Evolutionary conservation across 768 basidiomycete genomes (phyloP), one percentile per base, ranked within the genome.

Genomic region (Gyrodon lividus): DNA sequence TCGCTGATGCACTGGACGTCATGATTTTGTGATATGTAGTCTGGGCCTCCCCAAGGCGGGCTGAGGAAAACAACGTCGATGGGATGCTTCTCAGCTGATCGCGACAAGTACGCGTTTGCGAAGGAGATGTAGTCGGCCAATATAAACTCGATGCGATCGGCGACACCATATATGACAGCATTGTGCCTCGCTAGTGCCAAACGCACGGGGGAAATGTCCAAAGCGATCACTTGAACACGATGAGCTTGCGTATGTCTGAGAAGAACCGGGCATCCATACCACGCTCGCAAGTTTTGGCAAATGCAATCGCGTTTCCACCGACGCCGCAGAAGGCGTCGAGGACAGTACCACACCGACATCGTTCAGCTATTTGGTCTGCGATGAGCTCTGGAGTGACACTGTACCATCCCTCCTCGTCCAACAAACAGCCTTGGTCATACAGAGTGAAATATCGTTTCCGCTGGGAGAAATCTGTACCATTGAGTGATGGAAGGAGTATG

Each of bases 371-470:
- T 66, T 92, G 94, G 53, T 81, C 70, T 7, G 95, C 97, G n/a
- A 99, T 83, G 34, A 77, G 78, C 62, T 98, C 94, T 0, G 97
- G 96, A 0, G 97, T 99, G 52, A 98, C 87, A 55, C 89, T 93
- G 70, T 89, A 98, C 96, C 95, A 98, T n/a, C 96, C 96, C 66
- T 96, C 92, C 58, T 89, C 83, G 57, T 98, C 97, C 10, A 98
- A 73, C 2, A 97, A 75, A 64, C 93, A 92, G 0, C 94, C 93
- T 16, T 83, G 69, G 22, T 84, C 80, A 59, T 92, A 94, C 26
- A 82, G 71, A 0, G 88, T 88, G 66, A 98, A 93, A 57, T 82
- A 85, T 1, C 92, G 82, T 48, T 81, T 77, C 28, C 96, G 77
- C 67, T 98, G 96, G 5, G 79, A 79, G 63, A 89, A 98, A 67